Base-by-base conservation (phyloP, 176 grass and related monocot genomes). In the Aegilops speltoides region DNA sequence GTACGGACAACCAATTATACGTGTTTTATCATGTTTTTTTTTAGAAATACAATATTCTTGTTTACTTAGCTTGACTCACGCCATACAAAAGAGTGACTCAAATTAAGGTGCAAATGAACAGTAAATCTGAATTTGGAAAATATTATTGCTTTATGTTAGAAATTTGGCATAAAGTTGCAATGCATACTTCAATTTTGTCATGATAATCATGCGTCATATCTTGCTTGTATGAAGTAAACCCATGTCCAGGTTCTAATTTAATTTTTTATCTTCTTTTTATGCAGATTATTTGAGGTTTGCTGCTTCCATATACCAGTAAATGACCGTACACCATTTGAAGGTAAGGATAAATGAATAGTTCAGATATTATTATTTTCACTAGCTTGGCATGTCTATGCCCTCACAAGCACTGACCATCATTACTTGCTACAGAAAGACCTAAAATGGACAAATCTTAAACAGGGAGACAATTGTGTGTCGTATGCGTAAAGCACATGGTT, bases 271-370 rank as follows among this genome's bases (percentile, higher is more conserved):
- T 46, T 22, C 25, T 79, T 52, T 46, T 79, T n/a, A 71, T 79
- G 4, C 69, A 95, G 93, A 87, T 77, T 89, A n/a, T 95, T 93
- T 87, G 91, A 95, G 69, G 91, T 95, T 26, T 66, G 86, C 56
- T 95, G 93, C 85, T 91, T 95, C 48, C 93, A 95, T 82, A 87
- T 93, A 78, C 93, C 93, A 17, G 32, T 95, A 48, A 87, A 91
- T 23, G 91, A 95, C 76, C 89, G 89, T 57, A 91, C 93, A 79
- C 72, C 91, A 64, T 95, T 91, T 83, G 84, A 95, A 93, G 93
- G 93, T 95, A 81, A 40, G 19, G 32, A n/a, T 1, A 82, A 45
- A 57, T 19, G 31, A 14, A 2, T 71, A 5, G 23, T 82, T 36
- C 8, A 14, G 10, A 12, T 28, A 23, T 15, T 73, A 29, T 41